A percentile compares a stretch with the other conserved stretches of the same genome.
These are phyloP conservation scores for Emericellopsis cladophorae DNA, from an alignment of 2,329 filamentous ascomycete species.

Conservation along the genomic window DNA sequence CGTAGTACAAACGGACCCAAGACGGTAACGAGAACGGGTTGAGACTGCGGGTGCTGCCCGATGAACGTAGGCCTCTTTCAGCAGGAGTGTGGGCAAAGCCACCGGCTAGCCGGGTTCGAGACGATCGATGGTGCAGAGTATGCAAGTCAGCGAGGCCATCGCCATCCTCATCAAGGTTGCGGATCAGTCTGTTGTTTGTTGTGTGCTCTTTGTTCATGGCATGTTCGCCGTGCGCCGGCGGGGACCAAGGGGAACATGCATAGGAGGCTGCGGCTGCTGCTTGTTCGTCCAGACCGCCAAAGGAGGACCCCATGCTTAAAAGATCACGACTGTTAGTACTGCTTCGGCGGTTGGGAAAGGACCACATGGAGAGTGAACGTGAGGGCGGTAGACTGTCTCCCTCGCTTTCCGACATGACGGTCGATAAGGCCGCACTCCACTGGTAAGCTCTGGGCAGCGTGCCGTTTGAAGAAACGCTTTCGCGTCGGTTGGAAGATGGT, in stretches of 20 bases:
- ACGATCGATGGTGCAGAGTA: slow-evolving; percentile 36
- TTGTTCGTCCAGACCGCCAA: slow-evolving; percentile 29
- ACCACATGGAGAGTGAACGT: slow-evolving; percentile 30
- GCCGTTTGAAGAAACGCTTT: neutral
- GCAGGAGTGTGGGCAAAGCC: slow-evolving; percentile 35
- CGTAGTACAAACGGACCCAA: slow-evolving; percentile 58
- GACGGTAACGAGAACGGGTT: slow-evolving; percentile 31
- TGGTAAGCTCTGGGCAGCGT: slow-evolving; percentile 24
- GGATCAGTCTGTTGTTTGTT: slow-evolving; percentile 30
- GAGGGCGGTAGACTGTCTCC: slow-evolving; percentile 35
- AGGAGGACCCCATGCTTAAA: slow-evolving; percentile 44
- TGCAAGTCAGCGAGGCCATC: slow-evolving; percentile 51
- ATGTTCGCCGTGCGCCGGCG: too few species aligned
- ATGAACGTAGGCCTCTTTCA: slow-evolving; percentile 40
- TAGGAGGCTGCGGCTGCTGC: slow-evolving; percentile 5
- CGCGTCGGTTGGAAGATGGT: too few species aligned
- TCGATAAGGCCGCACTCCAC: slow-evolving; percentile 53
- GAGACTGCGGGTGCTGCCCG: slow-evolving; percentile 35
- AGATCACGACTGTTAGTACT: slow-evolving; percentile 42
- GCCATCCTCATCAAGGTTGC: slow-evolving; percentile 50
- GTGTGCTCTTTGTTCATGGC: slow-evolving; percentile 12
- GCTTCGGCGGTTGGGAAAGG: slow-evolving; percentile 30
- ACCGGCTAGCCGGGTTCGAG: slow-evolving; percentile 37
- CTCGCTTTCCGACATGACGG: slow-evolving; percentile 51
- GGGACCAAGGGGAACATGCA: too few species aligned